Evolutionary conservation across 2,329 filamentous ascomycete genomes (phyloP), one percentile per base, ranked within the genome.

Genomic region (Ascochyta lentis): DNA sequence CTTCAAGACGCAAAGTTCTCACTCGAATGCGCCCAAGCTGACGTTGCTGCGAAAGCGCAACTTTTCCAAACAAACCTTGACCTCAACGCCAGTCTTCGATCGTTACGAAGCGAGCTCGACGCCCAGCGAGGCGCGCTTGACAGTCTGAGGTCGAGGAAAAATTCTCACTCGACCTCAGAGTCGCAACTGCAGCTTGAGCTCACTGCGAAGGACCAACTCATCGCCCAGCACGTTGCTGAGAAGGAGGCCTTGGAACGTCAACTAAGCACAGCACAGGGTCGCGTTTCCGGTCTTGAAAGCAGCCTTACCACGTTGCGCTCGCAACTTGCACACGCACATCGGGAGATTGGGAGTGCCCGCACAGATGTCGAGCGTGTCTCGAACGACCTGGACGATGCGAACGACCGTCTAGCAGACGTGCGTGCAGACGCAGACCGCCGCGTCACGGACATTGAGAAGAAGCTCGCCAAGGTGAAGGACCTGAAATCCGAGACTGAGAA

Each of bases 271-370:
- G 64, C 69, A 9, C 64, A 71, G 46, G 69, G 69, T 8, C 67
- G 69, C 7, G 61, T 70, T n/a, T 61, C 72, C 39, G 64, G 68
- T 12, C 64, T 74, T 9, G 71, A 74, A 43, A 49, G 47, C 8
- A 66, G 60, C 13, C 57, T 70, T 8, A 56, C 63, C 5, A 53
- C 63, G 5, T 63, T 76, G n/a, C 73, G 73, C 29, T 62, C 70
- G 38, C 71, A 75, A 47, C 66, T 76, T 12, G 61, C 67, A 8
- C 66, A 74, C 48, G 66, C 69, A 10, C 70, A 70, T 22, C 70
- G 62, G 6, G 63, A 69, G n/a, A 63, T 42, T 26, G 59, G 68
- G 1, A 68, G 61, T 55, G 56, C 63, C 3, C 63, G 62, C 23
- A 59, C 67, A 12, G 63, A 72, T 35, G 59, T 57, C 19, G 68